phyloP scores from a whole-genome alignment of 768 basidiomycete genomes.

The Dictyophora rubrovolvata region DNA sequence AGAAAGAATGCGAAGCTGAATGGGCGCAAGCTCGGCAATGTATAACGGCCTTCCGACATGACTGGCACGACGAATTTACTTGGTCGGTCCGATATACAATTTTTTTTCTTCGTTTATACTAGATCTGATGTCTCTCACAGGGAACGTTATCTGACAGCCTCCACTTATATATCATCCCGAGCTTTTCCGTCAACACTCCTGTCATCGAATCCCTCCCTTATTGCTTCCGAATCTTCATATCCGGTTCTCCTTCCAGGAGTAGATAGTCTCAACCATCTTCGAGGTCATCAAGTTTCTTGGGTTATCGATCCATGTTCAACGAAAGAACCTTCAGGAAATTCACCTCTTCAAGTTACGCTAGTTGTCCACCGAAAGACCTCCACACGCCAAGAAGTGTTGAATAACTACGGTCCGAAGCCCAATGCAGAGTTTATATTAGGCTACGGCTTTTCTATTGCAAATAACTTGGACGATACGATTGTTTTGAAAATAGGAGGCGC shows the following conservation, averaged over 20 bases:
- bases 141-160: slow-evolving; percentile 59
- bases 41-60: slow-evolving; percentile 24
- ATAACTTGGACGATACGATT: slow-evolving; percentile 83
- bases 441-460: slow-evolving; percentile 75
- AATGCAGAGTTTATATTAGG: slow-evolving; percentile 86
- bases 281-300: slow-evolving; percentile 79
- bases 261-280: slow-evolving; percentile 79
- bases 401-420: slow-evolving; percentile 89
- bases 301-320: slow-evolving; percentile 35
- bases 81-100: slow-evolving; percentile 40
- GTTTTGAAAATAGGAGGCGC: slow-evolving; percentile 61
- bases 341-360: slow-evolving; percentile 41
- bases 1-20: slow-evolving; percentile 50
- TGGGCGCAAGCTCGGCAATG: slow-evolving; percentile 44
- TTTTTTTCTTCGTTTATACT: slow-evolving; percentile 3
- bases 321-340: background rate
- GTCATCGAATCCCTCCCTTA: slow-evolving; percentile 42
- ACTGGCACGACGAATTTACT: slow-evolving; percentile 45
- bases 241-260: slow-evolving; percentile 82
- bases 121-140: slow-evolving; percentile 27
- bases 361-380: slow-evolving; percentile 37
- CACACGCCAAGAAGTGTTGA: slow-evolving; percentile 55
- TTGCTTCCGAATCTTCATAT: slow-evolving; percentile 40
- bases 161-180: slow-evolving; percentile 76
- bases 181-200: slow-evolving; percentile 85